Evolutionary conservation across 352 stramenopile species (phyloP).

Genomic region (Globisporangium splendens): DNA sequence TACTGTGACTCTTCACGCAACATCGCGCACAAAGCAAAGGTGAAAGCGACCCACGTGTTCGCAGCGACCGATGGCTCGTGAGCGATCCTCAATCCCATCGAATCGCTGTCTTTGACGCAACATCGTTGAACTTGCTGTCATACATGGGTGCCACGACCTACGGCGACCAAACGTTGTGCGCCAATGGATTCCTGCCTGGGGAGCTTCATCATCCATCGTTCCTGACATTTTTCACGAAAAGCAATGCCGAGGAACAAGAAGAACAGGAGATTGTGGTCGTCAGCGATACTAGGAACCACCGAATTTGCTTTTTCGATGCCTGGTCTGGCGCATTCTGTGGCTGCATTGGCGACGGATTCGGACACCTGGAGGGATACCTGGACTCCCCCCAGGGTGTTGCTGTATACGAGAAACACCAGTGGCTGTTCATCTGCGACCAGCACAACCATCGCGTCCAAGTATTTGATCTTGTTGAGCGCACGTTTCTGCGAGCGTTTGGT

Average conservation of each 20-base stretch:
- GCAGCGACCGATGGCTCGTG: conserved; percentile 27
- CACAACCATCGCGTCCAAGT: conserved; percentile 67
- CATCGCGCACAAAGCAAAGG: not conserved
- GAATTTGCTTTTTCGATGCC: conserved; percentile 50
- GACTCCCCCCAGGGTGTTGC: conserved; percentile 56
- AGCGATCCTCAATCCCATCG: conserved; percentile 57
- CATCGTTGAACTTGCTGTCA: conserved; percentile 18
- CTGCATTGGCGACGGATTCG: conserved; percentile 52
- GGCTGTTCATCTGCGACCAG: conserved; percentile 60
- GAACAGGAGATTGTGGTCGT: conserved; percentile 25
- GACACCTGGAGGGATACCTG: conserved; percentile 41
- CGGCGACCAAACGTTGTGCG: conserved; percentile 38
- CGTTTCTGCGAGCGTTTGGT: conserved; percentile 30
- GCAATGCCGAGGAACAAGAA: not conserved
- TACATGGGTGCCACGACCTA: conserved; percentile 61
- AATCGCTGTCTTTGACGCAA: conserved; percentile 34
- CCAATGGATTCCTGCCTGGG: conserved; percentile 41
- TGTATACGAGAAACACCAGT: conserved; percentile 28
- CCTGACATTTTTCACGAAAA: conserved; percentile 20
- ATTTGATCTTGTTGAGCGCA: conserved; percentile 31
- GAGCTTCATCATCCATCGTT: conserved; percentile 52
- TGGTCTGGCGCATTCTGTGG: conserved; percentile 23
- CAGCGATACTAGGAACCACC: conserved; percentile 63
- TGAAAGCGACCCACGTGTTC: not conserved
- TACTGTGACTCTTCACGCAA: conserved; percentile 16